phyloP scores from a whole-genome alignment of 768 basidiomycete species.

The Pulveroboletus sp. region DNA sequence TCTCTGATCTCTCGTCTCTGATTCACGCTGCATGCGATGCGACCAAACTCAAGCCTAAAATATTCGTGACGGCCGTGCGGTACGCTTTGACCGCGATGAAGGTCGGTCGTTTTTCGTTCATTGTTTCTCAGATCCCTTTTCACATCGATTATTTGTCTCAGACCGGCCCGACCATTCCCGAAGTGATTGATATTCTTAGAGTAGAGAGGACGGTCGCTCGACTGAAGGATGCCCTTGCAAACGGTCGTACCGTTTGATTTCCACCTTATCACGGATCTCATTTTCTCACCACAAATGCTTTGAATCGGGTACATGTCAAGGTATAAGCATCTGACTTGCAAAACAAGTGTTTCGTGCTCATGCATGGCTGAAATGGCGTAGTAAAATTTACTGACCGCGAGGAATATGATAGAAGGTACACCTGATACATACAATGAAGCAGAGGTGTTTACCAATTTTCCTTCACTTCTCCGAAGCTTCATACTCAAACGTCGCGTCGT shows the following conservation, averaged over 20 bases:
- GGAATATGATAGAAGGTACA: too few relatives aligned
- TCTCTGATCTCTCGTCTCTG: slow-evolving; percentile 31
- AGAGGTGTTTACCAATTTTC: too few relatives aligned
- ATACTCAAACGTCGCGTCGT: too few relatives aligned
- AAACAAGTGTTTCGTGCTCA: too few relatives aligned
- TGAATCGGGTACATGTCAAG: too few relatives aligned
- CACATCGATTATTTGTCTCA: slow-evolving; percentile 9
- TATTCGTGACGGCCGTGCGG: slow-evolving; percentile 71
- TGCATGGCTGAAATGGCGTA: too few relatives aligned
- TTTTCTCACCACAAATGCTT: too few relatives aligned
- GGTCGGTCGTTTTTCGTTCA: slow-evolving; percentile 40
- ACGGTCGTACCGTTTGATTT: neutral
- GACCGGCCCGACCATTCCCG: slow-evolving; percentile 43
- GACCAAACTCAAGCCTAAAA: slow-evolving; percentile 41
- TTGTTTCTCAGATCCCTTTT: neutral
- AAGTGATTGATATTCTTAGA: slow-evolving; percentile 39
- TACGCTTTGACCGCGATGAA: slow-evolving; percentile 82
- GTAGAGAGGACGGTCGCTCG: slow-evolving; percentile 20
- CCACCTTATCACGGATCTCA: too few relatives aligned
- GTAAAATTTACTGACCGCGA: too few relatives aligned
- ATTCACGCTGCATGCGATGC: slow-evolving; percentile 45
- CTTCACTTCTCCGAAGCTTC: too few relatives aligned
- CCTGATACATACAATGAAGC: too few relatives aligned
- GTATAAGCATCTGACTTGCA: too few relatives aligned
- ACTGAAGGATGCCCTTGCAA: slow-evolving; percentile 12